Evolutionary conservation across 257 asterid species (phyloP).

Genomic region (Echium plantagineum): DNA sequence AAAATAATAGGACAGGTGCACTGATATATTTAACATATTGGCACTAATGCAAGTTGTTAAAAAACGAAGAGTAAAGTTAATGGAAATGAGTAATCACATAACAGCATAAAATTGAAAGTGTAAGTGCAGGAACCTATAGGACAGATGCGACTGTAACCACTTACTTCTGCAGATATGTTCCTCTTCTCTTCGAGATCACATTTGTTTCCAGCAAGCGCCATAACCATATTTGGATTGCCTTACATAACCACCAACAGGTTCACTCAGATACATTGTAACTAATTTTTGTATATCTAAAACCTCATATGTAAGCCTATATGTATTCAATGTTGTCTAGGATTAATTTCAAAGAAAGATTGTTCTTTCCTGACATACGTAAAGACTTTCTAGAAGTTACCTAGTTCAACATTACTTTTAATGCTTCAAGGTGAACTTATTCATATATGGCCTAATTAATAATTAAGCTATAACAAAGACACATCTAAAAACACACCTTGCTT

Average conservation of each 20-base stretch:
- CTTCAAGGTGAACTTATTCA: neutral
- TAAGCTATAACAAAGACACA: neutral
- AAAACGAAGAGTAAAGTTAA: no score
- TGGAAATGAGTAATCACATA: neutral
- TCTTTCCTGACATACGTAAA: neutral
- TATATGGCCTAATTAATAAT: neutral
- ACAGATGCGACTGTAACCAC: conserved; percentile 12
- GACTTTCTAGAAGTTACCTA: neutral
- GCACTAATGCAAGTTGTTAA: neutral
- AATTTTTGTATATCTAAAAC: no score
- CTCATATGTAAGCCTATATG: neutral
- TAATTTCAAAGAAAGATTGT: neutral
- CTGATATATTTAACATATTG: neutral
- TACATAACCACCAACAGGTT: conserved; percentile 12
- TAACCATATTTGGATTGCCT: conserved; percentile 86
- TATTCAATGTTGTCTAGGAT: neutral
- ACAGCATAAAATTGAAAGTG: neutral
- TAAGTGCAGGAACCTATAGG: neutral
- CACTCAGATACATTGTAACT: neutral
- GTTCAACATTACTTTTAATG: neutral
- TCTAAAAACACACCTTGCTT: conserved; percentile 53
- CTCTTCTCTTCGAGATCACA: conserved; percentile 84
- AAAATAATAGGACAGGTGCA: neutral
- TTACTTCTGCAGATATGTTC: conserved; percentile 67
- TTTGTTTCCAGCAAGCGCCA: conserved; percentile 95